These are phyloP conservation scores for Pseudogymnoascus sp. DNA, from an alignment of 2,329 filamentous ascomycete species.

Conservation along the genomic window DNA sequence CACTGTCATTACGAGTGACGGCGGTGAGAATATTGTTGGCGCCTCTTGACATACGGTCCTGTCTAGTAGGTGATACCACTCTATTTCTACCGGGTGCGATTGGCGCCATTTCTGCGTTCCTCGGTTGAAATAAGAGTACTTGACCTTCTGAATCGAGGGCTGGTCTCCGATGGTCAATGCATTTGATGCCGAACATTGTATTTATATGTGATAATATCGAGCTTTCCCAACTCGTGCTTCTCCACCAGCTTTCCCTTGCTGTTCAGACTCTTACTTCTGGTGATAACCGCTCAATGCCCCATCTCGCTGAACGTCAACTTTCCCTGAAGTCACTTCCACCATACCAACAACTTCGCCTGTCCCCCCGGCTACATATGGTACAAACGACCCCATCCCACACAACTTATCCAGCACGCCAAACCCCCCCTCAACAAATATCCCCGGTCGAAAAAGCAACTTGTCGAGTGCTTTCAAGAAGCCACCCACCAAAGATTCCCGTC, in stretches of 20 bases:
- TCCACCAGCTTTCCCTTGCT: background rate
- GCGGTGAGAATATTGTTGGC: background rate
- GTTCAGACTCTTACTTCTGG: background rate
- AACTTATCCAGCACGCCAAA: background rate
- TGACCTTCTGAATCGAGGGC: too few species aligned
- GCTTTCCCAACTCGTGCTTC: background rate
- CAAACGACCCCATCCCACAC: background rate
- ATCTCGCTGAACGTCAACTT: background rate
- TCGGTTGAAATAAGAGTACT: too few species aligned
- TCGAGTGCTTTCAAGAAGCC: background rate
- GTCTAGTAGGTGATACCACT: too few species aligned
- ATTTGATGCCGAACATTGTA: background rate
- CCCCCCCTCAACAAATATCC: background rate
- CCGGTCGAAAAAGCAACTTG: background rate
- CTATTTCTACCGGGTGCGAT: too few species aligned
- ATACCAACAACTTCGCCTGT: background rate
- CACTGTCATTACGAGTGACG: background rate
- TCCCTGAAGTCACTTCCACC: background rate
- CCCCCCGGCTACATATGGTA: background rate
- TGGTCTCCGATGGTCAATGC: too few species aligned
- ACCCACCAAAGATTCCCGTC: background rate
- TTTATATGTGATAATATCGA: background rate
- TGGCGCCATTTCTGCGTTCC: too few species aligned
- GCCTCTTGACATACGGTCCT: too few species aligned
- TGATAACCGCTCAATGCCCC: background rate